These are phyloP conservation scores for Mucor indicus DNA, from an alignment of 371 early-diverging fungal genomes.

Conservation along the genomic window DNA sequence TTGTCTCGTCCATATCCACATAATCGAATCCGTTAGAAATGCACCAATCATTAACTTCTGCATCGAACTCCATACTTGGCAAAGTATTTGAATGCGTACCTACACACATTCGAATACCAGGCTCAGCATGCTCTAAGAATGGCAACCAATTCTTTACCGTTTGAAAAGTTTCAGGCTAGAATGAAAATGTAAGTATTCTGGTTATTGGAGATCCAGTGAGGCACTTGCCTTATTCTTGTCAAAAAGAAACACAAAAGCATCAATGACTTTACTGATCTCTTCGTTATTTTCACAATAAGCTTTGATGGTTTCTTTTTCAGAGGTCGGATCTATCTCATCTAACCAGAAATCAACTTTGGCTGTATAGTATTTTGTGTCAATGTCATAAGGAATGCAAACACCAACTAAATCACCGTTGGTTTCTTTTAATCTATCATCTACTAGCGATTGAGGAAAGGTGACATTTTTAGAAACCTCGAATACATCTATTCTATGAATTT, in stretches of 20 bases:
- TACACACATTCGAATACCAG: conserved; percentile 58
- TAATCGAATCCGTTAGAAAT: conserved; percentile 64
- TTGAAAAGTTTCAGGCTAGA: conserved; percentile 51
- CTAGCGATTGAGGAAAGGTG: conserved; percentile 17
- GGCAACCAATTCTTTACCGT: conserved; percentile 52
- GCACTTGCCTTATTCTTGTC: conserved; percentile 48
- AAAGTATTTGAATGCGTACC: conserved; percentile 4
- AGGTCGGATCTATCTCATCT: conserved; percentile 45
- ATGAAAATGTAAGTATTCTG: neutral
- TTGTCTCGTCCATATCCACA: conserved; percentile 50
- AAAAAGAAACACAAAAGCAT: conserved; percentile 67
- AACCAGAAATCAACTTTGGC: conserved; percentile 69
- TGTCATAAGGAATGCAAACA: conserved; percentile 57
- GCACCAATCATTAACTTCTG: conserved; percentile 47
- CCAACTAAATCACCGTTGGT: conserved; percentile 41
- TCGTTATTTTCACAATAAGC: conserved; percentile 45
- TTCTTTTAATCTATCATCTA: conserved; percentile 25
- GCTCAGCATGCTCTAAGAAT: conserved; percentile 54
- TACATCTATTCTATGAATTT: conserved; percentile 13
- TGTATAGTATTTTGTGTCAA: conserved; percentile 74
- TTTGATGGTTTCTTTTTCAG: conserved; percentile 35
- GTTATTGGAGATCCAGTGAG: neutral
- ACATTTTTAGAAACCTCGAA: conserved; percentile 22
- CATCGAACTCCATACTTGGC: conserved; percentile 1
- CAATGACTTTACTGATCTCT: conserved; percentile 58